Evolutionary conservation across 108 stramenopile genomes (phyloP).

Genomic region (Thalassiosira profunda): DNA sequence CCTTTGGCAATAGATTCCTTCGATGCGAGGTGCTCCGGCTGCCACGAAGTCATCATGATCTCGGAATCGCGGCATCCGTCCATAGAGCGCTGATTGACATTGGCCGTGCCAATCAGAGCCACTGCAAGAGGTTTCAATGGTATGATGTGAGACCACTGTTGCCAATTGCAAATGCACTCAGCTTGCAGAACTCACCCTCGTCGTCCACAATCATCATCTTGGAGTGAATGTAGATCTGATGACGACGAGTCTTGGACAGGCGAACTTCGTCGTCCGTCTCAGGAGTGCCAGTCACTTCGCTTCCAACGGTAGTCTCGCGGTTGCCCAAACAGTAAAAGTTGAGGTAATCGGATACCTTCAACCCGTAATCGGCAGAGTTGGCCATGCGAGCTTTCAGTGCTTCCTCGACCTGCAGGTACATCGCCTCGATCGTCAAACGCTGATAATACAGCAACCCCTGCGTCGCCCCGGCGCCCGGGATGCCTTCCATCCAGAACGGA

Average conservation of each 20-base stretch:
- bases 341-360: slow-evolving; percentile 53
- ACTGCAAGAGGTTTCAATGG: no score
- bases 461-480: slow-evolving; percentile 42
- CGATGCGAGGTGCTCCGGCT: slow-evolving; percentile 49
- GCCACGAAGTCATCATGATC: slow-evolving; percentile 58
- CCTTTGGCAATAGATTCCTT: slow-evolving; percentile 31
- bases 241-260: slow-evolving; percentile 43
- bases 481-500: slow-evolving; percentile 69
- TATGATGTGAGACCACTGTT: no score
- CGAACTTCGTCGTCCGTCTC: slow-evolving; percentile 39
- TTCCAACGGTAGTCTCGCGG: slow-evolving; percentile 41
- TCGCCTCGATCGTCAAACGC: slow-evolving; percentile 51
- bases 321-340: slow-evolving; percentile 55
- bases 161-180: no score
- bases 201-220: slow-evolving; percentile 83
- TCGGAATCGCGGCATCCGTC: slow-evolving; percentile 68
- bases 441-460: slow-evolving; percentile 58
- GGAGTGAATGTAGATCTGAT: slow-evolving; percentile 71
- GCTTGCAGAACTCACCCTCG: no score
- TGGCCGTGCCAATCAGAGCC: slow-evolving; percentile 65
- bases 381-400: slow-evolving; percentile 36
- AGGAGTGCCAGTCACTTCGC: slow-evolving; percentile 25
- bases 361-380: slow-evolving; percentile 30
- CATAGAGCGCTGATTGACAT: slow-evolving; percentile 70
- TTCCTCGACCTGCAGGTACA: slow-evolving; percentile 48